A percentile compares a stretch with the other conserved stretches of the same genome.
These are phyloP conservation scores for Aspergillus versicolor DNA, from an alignment of 2,329 filamentous ascomycete genomes.

Conservation along the genomic window DNA sequence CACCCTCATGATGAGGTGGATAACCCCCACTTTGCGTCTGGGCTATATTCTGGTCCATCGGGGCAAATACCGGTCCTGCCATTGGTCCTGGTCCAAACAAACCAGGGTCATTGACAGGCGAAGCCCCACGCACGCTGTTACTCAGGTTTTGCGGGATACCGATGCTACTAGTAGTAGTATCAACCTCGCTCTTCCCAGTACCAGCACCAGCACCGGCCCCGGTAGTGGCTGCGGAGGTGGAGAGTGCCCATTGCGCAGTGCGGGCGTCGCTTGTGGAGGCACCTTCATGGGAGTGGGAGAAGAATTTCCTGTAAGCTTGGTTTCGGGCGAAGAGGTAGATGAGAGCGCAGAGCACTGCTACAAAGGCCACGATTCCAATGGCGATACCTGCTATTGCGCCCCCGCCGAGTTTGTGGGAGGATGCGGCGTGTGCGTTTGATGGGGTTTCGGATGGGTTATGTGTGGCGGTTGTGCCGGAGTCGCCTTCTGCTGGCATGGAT, in stretches of 20 bases:
- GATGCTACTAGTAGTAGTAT: neutral
- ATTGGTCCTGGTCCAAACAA: neutral
- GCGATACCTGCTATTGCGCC: slow-evolving; percentile 62
- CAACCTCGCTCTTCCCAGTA: neutral
- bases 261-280: slow-evolving; percentile 24
- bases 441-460: too few species aligned
- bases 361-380: slow-evolving; percentile 51
- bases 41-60: neutral
- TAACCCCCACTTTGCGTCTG: neutral
- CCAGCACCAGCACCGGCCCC: neutral
- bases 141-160: neutral
- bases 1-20: neutral
- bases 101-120: neutral
- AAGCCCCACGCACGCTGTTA: neutral
- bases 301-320: slow-evolving; percentile 34
- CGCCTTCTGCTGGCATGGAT: slow-evolving; percentile 52
- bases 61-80: neutral
- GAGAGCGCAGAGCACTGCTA: slow-evolving; percentile 47
- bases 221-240: neutral
- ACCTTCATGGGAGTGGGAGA: slow-evolving; percentile 30
- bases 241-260: slow-evolving; percentile 34
- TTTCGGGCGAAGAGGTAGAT: slow-evolving; percentile 39
- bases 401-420: slow-evolving; percentile 28
- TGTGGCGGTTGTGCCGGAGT: slow-evolving; percentile 2
- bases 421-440: neutral